Evolutionary conservation across 2,329 filamentous ascomycete species (phyloP).

Genomic region (Aspergillus sp.): DNA sequence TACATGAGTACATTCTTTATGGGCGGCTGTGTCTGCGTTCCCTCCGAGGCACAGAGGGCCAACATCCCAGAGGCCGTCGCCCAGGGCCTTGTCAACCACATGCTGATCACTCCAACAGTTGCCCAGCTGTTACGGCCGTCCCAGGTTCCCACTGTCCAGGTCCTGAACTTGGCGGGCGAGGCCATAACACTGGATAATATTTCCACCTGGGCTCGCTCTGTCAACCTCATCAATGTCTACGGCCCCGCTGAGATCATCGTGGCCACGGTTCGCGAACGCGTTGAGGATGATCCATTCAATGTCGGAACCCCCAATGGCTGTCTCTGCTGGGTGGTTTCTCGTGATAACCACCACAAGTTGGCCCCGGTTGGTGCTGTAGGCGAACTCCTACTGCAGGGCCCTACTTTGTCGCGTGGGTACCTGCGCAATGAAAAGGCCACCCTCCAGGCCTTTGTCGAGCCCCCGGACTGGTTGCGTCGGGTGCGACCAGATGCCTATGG

Average conservation of each 20-base stretch:
- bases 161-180: background rate
- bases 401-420: constrained; percentile 58
- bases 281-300: background rate
- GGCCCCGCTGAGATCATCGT: background rate
- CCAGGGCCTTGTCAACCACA: constrained; percentile 28
- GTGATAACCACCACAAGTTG: constrained; percentile 49
- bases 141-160: constrained; percentile 20
- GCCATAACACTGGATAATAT: constrained; percentile 18
- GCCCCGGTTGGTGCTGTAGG: constrained; percentile 51
- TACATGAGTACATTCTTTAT: constrained; percentile 13
- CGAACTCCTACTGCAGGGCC: constrained; percentile 29
- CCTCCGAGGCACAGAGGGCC: background rate
- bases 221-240: background rate
- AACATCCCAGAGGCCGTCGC: constrained; percentile 40
- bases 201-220: background rate
- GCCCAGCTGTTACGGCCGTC: constrained; percentile 44
- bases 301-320: background rate
- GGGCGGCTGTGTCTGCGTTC: constrained; percentile 15
- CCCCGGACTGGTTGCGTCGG: background rate
- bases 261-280: background rate
- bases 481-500: constrained; percentile 14
- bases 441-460: constrained; percentile 50
- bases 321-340: constrained; percentile 20
- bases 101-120: background rate
- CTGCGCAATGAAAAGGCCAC: constrained; percentile 56